phyloP scores from a whole-genome alignment of 2,329 filamentous ascomycete genomes.

The Colletotrichum graminicola region DNA sequence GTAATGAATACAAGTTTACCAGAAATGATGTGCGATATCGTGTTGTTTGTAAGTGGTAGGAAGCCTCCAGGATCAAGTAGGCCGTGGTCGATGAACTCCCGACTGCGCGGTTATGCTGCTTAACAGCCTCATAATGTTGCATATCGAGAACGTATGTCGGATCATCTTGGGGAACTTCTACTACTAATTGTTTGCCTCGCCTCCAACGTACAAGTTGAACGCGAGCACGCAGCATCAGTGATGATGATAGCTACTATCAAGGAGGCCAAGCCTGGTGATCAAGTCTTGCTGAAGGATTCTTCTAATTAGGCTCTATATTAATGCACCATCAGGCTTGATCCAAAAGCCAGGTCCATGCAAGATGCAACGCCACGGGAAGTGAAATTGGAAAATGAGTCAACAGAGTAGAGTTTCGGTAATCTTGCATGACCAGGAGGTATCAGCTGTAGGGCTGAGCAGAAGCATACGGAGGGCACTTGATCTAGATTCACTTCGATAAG shows the following conservation, averaged over 20 bases:
- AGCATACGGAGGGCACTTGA: neutral
- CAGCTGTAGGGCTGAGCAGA: neutral
- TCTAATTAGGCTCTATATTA: no score
- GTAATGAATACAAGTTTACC: slow-evolving; percentile 44
- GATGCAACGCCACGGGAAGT: neutral
- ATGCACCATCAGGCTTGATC: neutral
- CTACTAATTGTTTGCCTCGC: neutral
- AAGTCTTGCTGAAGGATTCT: neutral
- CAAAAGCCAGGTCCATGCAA: neutral
- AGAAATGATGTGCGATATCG: neutral
- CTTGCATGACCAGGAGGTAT: neutral
- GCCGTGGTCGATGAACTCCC: no score
- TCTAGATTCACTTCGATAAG: neutral
- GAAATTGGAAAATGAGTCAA: neutral
- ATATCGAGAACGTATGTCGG: neutral
- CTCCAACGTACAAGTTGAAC: neutral
- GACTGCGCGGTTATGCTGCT: no score
- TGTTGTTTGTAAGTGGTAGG: neutral
- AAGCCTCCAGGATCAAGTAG: neutral
- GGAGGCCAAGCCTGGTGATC: neutral
- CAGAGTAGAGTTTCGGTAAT: slow-evolving; percentile 7
- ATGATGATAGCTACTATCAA: neutral
- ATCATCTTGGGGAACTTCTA: neutral
- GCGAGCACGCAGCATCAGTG: neutral
- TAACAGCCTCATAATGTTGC: neutral